These are phyloP conservation scores for Didymella pomorum DNA, from an alignment of 2,329 filamentous ascomycete species.

Conservation along the genomic window DNA sequence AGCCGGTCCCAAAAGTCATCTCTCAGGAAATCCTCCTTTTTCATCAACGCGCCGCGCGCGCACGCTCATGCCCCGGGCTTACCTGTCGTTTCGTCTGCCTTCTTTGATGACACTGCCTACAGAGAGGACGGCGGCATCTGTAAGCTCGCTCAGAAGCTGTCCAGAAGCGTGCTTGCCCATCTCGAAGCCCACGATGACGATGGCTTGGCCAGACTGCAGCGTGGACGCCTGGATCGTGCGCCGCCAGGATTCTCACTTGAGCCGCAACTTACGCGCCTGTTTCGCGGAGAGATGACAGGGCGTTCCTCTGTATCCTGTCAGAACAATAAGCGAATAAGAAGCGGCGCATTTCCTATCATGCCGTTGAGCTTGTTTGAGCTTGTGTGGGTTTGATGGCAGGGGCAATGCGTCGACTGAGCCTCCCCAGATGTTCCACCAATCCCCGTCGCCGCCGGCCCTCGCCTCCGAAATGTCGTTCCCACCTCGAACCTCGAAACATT, in stretches of 20 bases:
- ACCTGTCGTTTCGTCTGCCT: background rate
- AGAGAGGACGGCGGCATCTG: no score
- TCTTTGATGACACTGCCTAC: no score
- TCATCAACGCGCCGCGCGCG: background rate
- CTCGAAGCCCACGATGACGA: background rate
- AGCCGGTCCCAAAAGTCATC: background rate
- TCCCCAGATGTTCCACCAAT: conserved; percentile 23
- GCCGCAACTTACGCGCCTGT: conserved; percentile 14
- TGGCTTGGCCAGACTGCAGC: background rate
- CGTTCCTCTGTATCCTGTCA: conserved; percentile 7
- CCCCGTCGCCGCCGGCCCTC: background rate
- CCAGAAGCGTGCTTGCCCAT: background rate
- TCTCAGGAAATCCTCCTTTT: background rate
- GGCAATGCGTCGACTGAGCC: conserved; percentile 14
- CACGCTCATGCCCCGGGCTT: background rate
- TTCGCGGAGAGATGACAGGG: conserved; percentile 19
- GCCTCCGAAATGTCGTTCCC: conserved; percentile 9
- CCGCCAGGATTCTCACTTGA: conserved; percentile 10
- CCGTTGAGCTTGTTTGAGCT: conserved; percentile 14
- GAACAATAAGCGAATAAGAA: conserved; percentile 12
- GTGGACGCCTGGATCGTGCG: background rate
- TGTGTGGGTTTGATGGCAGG: conserved; percentile 19
- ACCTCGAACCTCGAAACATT: background rate
- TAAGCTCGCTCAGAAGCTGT: no score
- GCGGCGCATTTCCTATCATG: conserved; percentile 6